phyloP scores from a whole-genome alignment of 148 eudicot genomes.

The Fallopia convolvulus region DNA sequence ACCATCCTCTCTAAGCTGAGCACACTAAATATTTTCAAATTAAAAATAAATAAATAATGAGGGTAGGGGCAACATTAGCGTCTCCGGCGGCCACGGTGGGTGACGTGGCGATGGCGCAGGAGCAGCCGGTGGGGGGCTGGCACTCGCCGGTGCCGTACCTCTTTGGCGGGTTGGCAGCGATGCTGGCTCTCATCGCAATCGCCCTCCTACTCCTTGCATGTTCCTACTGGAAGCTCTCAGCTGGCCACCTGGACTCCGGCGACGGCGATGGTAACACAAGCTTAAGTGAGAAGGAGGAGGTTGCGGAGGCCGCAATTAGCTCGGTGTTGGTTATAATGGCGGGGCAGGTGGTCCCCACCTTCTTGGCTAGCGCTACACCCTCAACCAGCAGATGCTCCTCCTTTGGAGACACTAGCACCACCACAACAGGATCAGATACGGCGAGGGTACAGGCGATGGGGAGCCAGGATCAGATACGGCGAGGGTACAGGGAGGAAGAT shows the following conservation, averaged over 20 bases:
- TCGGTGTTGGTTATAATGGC: slow-evolving; percentile 55
- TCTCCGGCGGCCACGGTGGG: neutral
- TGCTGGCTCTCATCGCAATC: slow-evolving; percentile 44
- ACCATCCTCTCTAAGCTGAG: too few species aligned
- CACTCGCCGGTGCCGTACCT: slow-evolving; percentile 54
- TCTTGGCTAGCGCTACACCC: slow-evolving; percentile 40
- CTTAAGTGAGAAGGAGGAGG: neutral
- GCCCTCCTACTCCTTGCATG: slow-evolving; percentile 50
- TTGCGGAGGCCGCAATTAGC: neutral
- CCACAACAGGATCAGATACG: neutral
- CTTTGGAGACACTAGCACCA: slow-evolving; percentile 14
- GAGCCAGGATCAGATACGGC: neutral
- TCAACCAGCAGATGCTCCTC: slow-evolving; percentile 26
- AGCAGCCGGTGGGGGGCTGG: slow-evolving; percentile 21
- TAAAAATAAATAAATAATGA: slow-evolving; percentile 17
- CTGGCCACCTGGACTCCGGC: slow-evolving; percentile 26
- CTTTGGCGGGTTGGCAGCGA: slow-evolving; percentile 47
- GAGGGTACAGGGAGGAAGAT: neutral
- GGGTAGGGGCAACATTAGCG: slow-evolving; percentile 12
- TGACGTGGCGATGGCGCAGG: slow-evolving; percentile 5
- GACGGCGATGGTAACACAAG: slow-evolving; percentile 22
- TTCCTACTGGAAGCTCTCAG: slow-evolving; percentile 44
- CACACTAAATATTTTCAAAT: neutral
- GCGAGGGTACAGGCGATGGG: neutral
- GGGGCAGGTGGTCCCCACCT: slow-evolving; percentile 57